Evolutionary conservation across 345 rosid genomes (phyloP), one percentile per base, ranked within the genome.

Genomic region (Microthlaspi erraticum): DNA sequence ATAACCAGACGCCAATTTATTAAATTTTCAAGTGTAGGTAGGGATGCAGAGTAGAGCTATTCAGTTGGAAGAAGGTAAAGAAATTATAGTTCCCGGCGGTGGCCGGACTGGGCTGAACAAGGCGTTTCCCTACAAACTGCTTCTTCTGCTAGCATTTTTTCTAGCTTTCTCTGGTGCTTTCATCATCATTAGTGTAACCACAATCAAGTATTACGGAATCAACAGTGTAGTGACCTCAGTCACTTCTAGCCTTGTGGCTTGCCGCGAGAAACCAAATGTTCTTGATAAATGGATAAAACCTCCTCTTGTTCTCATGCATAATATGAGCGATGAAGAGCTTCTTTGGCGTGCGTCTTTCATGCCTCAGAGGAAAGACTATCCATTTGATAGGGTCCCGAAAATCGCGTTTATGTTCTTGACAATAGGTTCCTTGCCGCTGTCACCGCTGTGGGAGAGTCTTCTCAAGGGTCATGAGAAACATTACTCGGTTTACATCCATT

Each of bases 341-440:
- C 78, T 89, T 7, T 93, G 98, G 97, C 79, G 88, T 64, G 88
- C 97, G 4, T 79, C 96, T 5, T 81, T 84, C 16, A 81, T 74
- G 69, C 97, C 98, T 23, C 70, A 52, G 11, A 82, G 83, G 32
- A 81, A 79, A 63, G 81, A 81, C 33, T 85, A 87, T 65, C 98
- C 97, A 9, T 93, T 89, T 72, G 45, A 18, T 45, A 83, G 98
- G 74, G 78, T 82, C 43, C 93, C 96, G 0, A 91, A 91, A 81
- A 74, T 93, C 70, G 96, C 95, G 5, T 89, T 91, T 70, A 87
- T 93, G 98, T 93, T 93, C 83, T 85, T 93, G 85, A 79, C 97
- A 1, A 84, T 81, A 76, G 98, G 95, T 59, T 87, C 97, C 0
- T 73, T 93, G 80, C 98, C 97, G 0, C 80, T 93, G 70, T 82